phyloP scores from a whole-genome alignment of 225 moss, liverwort and hornwort species.

The Pseudoscleropodium purum region DNA sequence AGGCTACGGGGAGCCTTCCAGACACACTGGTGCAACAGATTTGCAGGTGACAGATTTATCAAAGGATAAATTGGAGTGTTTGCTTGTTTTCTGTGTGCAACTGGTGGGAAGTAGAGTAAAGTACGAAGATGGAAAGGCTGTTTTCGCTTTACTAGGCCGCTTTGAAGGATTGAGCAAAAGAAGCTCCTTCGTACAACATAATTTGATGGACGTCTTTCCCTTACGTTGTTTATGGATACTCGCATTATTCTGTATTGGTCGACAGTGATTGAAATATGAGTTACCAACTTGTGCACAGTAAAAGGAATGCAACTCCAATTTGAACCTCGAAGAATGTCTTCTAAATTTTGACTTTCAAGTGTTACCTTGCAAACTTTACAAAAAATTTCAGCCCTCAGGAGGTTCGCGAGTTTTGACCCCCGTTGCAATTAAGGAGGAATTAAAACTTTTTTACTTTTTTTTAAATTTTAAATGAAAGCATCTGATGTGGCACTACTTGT shows the following conservation, averaged over 20 bases:
- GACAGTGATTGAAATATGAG: neutral
- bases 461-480: no score
- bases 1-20: slow-evolving; percentile 44
- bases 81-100: neutral
- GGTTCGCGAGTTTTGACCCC: no score
- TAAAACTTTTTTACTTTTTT: no score
- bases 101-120: neutral
- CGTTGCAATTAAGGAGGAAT: no score
- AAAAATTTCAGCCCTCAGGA: no score
- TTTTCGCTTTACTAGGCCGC: neutral
- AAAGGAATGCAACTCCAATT: neutral
- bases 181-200: slow-evolving; percentile 15
- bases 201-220: neutral
- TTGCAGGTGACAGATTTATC: slow-evolving; percentile 22
- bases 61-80: neutral
- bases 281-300: neutral
- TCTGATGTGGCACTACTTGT: no score
- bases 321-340: neutral
- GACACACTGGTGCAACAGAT: slow-evolving; percentile 45
- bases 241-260: neutral
- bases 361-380: no score
- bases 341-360: neutral
- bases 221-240: neutral
- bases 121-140: neutral
- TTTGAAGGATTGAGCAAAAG: neutral